Conservation (phyloP, 2,329 filamentous ascomycete genomes). For the Metarhizium brunneum region DNA sequence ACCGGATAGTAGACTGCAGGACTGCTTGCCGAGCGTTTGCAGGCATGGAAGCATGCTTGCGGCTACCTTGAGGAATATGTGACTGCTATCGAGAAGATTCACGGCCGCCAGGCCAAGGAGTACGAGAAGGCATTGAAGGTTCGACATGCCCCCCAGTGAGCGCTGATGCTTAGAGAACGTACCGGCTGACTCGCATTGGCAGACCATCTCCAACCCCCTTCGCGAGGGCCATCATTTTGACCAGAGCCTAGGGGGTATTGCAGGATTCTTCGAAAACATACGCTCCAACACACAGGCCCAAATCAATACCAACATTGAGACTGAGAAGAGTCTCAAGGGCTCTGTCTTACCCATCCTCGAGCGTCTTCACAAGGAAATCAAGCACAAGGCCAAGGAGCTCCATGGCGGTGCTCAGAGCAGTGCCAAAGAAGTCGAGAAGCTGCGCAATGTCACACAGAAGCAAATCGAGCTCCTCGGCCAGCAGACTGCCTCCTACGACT, state of each 20-base stretch:
- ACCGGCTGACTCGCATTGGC: neutral
- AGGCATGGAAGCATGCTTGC: constrained; percentile 93
- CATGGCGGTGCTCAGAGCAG: constrained; percentile 70
- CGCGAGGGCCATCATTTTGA: constrained; percentile 91
- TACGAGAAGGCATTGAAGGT: constrained; percentile 90
- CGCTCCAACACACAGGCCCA: constrained; percentile 86
- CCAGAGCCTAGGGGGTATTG: constrained; percentile 75
- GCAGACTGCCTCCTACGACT: constrained; percentile 72
- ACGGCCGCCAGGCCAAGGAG: constrained; percentile 80
- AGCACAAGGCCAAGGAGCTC: constrained; percentile 90
- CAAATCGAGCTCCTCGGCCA: constrained; percentile 91
- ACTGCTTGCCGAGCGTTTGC: constrained; percentile 76
- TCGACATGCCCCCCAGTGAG: neutral
- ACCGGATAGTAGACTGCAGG: constrained; percentile 52
- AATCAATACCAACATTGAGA: constrained; percentile 82
- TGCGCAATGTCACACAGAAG: constrained; percentile 78
- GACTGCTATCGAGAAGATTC: constrained; percentile 72
- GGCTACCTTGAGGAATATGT: constrained; percentile 89
- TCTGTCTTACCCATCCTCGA: constrained; percentile 82
- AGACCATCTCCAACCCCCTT: constrained; percentile 79
- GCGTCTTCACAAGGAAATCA: constrained; percentile 90
- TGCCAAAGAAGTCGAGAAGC: constrained; percentile 86
- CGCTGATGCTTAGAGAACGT: neutral
- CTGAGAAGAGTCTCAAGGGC: constrained; percentile 81
- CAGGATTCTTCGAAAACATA: constrained; percentile 90